Evolutionary conservation across 768 basidiomycete species (phyloP).

Genomic region (Exidia glandulosa): DNA sequence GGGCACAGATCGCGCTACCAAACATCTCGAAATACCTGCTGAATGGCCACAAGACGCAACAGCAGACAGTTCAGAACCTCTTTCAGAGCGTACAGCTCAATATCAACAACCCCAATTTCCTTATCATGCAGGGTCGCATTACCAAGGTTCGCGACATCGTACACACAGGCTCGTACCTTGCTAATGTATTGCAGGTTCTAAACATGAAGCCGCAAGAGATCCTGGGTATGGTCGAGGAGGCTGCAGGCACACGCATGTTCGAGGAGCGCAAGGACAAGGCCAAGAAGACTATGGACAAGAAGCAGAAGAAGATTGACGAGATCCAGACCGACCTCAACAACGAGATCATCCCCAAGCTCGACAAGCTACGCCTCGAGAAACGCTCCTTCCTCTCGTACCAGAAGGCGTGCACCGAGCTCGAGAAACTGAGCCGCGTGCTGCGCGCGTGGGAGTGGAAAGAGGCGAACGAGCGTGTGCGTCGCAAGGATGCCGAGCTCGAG

Average conservation of each 20-base stretch:
- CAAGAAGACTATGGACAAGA: conserved; percentile 90
- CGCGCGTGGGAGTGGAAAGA: conserved; percentile 86
- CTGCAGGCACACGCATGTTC: conserved; percentile 97
- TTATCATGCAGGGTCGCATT: conserved; percentile 99
- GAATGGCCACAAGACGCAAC: conserved; percentile 88
- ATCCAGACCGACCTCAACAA: conserved; percentile 68
- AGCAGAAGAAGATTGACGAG: conserved; percentile 91
- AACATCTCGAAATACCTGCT: conserved; percentile 91
- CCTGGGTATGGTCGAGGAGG: conserved; percentile 96
- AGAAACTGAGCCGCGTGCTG: conserved; percentile 68
- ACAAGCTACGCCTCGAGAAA: conserved; percentile 83
- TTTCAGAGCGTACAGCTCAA: conserved; percentile 97
- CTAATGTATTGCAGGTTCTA: conserved; percentile 43
- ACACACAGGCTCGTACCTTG: neutral
- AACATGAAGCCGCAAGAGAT: conserved; percentile 99
- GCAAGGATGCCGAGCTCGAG: conserved; percentile 47
- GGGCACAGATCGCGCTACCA: conserved; percentile 72
- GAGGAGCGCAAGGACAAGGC: conserved; percentile 98
- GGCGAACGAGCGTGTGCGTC: conserved; percentile 36
- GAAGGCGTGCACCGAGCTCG: conserved; percentile 79
- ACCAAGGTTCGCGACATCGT: conserved; percentile 57
- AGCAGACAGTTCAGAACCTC: conserved; percentile 74
- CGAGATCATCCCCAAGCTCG: conserved; percentile 90
- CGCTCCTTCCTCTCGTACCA: conserved; percentile 82
- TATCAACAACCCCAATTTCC: conserved; percentile 98